Evolutionary conservation across 1,139 yeast genomes (phyloP).

Genomic region (Scheffersomyces segobiensis): DNA sequence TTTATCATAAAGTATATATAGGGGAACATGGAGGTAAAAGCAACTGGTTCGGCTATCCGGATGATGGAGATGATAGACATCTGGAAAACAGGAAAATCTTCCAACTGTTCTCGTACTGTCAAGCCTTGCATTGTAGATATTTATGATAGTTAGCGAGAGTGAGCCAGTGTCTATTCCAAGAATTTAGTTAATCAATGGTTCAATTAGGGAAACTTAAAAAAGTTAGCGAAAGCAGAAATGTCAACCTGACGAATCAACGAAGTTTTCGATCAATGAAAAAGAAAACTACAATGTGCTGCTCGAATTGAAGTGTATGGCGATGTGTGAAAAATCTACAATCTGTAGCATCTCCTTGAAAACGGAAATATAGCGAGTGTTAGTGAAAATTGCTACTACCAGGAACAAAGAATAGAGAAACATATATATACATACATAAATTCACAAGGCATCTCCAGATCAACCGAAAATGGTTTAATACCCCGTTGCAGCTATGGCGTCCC

Average conservation of each 20-base stretch:
- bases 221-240: neutral
- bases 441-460: neutral
- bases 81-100: constrained; percentile 38
- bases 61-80: constrained; percentile 32
- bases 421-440: neutral
- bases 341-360: neutral
- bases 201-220: no score
- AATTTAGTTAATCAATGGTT: no score
- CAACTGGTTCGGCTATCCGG: constrained; percentile 39
- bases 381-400: neutral
- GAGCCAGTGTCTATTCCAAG: no score
- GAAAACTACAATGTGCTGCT: neutral
- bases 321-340: neutral
- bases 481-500: neutral
- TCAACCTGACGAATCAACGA: neutral
- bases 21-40: constrained; percentile 42
- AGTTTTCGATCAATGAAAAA: neutral
- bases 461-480: neutral
- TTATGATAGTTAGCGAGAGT: no score
- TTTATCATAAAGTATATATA: constrained; percentile 42
- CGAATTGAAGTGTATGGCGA: neutral
- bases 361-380: neutral
- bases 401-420: no score
- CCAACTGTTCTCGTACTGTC: constrained; percentile 16
- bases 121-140: neutral